Conservation (phyloP, 345 rosid species). For the Microcos paniculata region DNA sequence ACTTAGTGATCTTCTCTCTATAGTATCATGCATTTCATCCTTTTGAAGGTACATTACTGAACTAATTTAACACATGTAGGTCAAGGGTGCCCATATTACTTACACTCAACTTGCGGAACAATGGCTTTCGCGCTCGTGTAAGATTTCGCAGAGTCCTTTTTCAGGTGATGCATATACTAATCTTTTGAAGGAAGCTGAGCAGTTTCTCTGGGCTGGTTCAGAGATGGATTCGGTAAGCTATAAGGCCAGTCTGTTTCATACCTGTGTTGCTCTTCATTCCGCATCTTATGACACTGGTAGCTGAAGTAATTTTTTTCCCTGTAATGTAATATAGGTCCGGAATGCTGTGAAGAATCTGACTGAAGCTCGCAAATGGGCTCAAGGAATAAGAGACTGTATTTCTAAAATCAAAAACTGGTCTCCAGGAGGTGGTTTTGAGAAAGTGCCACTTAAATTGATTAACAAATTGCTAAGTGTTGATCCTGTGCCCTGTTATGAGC, state of each 20-base stretch:
- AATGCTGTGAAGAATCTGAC: conserved; percentile 52
- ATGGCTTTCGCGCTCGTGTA: conserved; percentile 59
- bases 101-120: conserved; percentile 66
- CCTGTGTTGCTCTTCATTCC: conserved; percentile 16
- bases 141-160: conserved; percentile 47
- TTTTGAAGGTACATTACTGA: conserved; percentile 3
- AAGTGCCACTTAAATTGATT: conserved; percentile 47
- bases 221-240: conserved; percentile 84
- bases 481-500: conserved; percentile 65
- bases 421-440: conserved; percentile 33
- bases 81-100: conserved; percentile 47
- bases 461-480: conserved; percentile 50
- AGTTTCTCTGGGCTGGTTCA: conserved; percentile 96
- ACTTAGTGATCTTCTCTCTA: not conserved
- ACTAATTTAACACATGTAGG: conserved; percentile 35
- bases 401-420: conserved; percentile 50
- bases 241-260: conserved; percentile 16
- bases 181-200: conserved; percentile 80
- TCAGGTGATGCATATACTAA: conserved; percentile 46
- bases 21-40: not conserved
- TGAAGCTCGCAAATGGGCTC: conserved; percentile 68
- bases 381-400: conserved; percentile 60
- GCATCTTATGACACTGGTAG: not conserved
- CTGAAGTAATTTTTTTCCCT: conserved; percentile 5
- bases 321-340: conserved; percentile 56